Evolutionary conservation across 768 basidiomycete genomes (phyloP), one percentile per base, ranked within the genome.

Genomic region (Russula sp.): DNA sequence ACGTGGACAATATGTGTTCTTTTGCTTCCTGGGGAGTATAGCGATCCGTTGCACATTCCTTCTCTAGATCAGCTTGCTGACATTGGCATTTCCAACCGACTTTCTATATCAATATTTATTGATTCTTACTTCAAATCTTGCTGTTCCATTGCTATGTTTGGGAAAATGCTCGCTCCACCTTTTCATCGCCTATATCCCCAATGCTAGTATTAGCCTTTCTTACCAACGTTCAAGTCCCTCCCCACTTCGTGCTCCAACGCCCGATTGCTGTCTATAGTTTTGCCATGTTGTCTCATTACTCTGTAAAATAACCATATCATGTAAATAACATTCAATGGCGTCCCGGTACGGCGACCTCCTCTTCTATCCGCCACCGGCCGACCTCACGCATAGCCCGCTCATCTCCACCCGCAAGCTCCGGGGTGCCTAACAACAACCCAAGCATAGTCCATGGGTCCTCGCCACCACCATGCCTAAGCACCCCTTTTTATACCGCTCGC

Each of bases 361-460:
- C 86, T 66, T 91, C 89, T 40, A 93, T 86, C 48, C 81, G 84
- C 97, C 97, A 99, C 59, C 79, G 78, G 0, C 96, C 97, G 0
- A 99, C 94, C 68, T 90, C 83, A 38, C 84, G 78, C 96, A 99
- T 98, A 0, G 94, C 91, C 49, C 82, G 78, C 28, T 83, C 80
- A 69, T 92, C 91, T 0, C 97, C 97, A 5, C 69, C 75, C 46
- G 79, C 80, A n/a, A 98, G 73, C 58, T 82, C 80, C 0, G 88
- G 87, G 0, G 82, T 79, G 32, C 81, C 76, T 3, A 98, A 76
- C 55, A 98, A 71, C 0, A 78, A 76, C 18, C 88, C 84, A 0
- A 98, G 84, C 93, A 98, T 94, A 67, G 81, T 78, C 97, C 97
- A 99, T 0, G 97, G 94, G 69, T 98, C 92, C 73, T 81, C 88